Evolutionary conservation across 495 filamentous ascomycete genomes (phyloP).

Genomic region (Tuber magnatum): DNA sequence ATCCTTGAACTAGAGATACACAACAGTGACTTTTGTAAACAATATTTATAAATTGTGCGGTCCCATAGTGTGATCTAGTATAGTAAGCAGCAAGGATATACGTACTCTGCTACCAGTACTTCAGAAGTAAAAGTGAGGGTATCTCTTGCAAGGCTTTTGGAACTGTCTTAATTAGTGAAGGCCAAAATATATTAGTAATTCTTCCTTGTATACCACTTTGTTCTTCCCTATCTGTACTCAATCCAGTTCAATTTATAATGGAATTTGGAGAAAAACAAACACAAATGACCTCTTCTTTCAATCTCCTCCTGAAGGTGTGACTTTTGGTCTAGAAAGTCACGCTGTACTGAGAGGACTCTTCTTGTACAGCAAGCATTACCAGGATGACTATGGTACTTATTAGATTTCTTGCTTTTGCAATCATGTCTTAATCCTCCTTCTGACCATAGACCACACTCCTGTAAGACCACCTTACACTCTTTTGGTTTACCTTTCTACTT

Average conservation of each 20-base stretch:
- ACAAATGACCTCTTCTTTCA: too few species aligned
- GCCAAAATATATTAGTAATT: constrained; percentile 3
- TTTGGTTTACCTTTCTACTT: neutral
- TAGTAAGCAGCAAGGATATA: neutral
- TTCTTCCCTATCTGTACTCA: too few species aligned
- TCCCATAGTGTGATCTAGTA: too few species aligned
- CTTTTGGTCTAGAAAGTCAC: neutral
- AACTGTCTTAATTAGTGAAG: too few species aligned
- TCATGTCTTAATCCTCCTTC: neutral
- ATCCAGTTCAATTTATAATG: too few species aligned
- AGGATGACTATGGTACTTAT: neutral
- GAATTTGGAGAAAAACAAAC: too few species aligned
- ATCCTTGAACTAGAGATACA: neutral
- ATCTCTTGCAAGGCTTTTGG: too few species aligned
- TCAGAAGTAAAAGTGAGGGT: too few species aligned
- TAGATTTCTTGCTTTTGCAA: neutral
- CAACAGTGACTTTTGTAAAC: constrained; percentile 10
- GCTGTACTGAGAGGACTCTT: neutral
- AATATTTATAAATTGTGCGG: constrained; percentile 9
- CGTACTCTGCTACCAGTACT: neutral
- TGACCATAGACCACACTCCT: too few species aligned
- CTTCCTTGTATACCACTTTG: constrained; percentile 12
- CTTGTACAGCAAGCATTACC: too few species aligned
- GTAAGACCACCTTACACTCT: neutral
- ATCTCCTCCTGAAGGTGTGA: too few species aligned